Percentiles rank a stretch among this genome's conserved stretches.
Conservation (phyloP, 2,329 filamentous ascomycete species). For the Zymoseptoria brevis region DNA sequence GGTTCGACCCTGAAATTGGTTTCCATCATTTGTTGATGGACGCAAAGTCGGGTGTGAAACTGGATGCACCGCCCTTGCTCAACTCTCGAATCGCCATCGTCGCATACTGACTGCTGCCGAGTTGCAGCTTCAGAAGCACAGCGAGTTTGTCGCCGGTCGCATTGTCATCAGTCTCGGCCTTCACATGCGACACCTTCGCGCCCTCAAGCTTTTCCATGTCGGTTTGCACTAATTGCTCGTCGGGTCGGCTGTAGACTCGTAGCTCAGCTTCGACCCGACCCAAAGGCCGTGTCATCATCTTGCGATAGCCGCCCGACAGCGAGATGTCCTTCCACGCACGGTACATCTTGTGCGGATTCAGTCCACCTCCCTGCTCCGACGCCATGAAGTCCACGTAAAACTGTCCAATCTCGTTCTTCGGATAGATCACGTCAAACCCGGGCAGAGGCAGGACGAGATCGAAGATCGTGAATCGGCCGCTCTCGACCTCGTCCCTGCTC, state of each 20-base stretch:
- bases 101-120: conserved; percentile 74
- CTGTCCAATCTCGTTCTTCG: conserved; percentile 69
- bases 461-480: conserved; percentile 69
- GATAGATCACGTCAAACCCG: conserved; percentile 83
- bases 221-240: conserved; percentile 81
- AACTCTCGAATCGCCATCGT: conserved; percentile 76
- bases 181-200: conserved; percentile 5
- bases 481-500: conserved; percentile 67
- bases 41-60: conserved; percentile 56
- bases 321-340: conserved; percentile 80
- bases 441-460: conserved; percentile 90
- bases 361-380: conserved; percentile 62
- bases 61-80: conserved; percentile 58
- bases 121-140: conserved; percentile 63
- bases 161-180: conserved; percentile 19
- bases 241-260: conserved; percentile 58
- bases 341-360: conserved; percentile 83
- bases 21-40: conserved; percentile 17
- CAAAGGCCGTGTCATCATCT: conserved; percentile 63
- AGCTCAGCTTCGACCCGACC: conserved; percentile 58
- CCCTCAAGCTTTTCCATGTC: conserved; percentile 61
- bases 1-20: neutral
- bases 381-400: conserved; percentile 86
- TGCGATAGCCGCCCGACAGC: conserved; percentile 80
- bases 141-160: conserved; percentile 48